These are phyloP conservation scores for Alternaria triticina DNA, from an alignment of 2,329 filamentous ascomycete genomes.

Conservation along the genomic window DNA sequence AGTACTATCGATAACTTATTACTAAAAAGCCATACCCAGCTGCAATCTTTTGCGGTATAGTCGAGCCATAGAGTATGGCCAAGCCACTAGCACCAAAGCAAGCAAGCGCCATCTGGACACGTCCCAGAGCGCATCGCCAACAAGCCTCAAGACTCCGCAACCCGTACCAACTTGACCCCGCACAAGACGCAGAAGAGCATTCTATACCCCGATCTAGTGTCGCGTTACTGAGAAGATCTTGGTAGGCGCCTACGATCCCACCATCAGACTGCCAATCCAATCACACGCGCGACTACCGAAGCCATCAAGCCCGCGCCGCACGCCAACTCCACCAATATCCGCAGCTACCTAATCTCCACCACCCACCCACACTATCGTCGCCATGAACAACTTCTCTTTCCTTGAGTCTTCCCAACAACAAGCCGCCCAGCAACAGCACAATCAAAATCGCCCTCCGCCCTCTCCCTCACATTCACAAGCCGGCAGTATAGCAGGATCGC, in stretches of 20 bases:
- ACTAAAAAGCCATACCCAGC: not conserved
- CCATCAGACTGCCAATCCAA: slow-evolving; percentile 6
- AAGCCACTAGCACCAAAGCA: slow-evolving; percentile 6
- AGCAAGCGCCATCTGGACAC: not conserved
- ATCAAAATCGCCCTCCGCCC: slow-evolving; percentile 41
- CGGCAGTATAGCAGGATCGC: slow-evolving; percentile 22
- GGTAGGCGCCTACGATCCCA: not conserved
- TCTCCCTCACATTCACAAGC: slow-evolving; percentile 40
- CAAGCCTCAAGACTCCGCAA: not conserved
- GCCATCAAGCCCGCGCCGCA: slow-evolving; percentile 14
- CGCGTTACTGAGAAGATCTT: not conserved
- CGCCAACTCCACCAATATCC: slow-evolving; percentile 12
- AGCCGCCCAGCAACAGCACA: slow-evolving; percentile 13
- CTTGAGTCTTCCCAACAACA: slow-evolving; percentile 31
- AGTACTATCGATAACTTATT: not conserved
- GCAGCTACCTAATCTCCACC: slow-evolving; percentile 12
- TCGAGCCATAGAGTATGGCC: not conserved
- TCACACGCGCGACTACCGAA: slow-evolving; percentile 6
- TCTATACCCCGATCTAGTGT: not conserved
- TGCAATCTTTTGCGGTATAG: not conserved
- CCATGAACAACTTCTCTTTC: slow-evolving; percentile 49
- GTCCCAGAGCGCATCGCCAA: not conserved
- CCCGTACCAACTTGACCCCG: slow-evolving; percentile 3
- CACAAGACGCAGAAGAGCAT: slow-evolving; percentile 3
- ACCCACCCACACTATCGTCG: slow-evolving; percentile 13